Base-by-base conservation (phyloP, 208 protist genomes). In the Endotrypanum monterogeii region DNA sequence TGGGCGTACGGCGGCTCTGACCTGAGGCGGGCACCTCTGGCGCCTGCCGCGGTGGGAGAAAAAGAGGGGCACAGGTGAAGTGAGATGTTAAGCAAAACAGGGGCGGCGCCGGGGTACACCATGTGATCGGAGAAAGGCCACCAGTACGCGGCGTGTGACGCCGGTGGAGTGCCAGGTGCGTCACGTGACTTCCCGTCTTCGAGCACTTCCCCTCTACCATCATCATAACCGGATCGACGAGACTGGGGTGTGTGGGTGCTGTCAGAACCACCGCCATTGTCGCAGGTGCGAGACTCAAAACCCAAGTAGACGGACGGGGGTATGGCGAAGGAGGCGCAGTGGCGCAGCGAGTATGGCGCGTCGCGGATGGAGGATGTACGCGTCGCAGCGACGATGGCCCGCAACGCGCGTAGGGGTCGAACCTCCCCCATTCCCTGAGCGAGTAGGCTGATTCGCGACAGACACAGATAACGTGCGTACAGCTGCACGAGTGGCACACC, bases 81-180 rank as follows among this genome's bases (percentile, higher is more conserved):
- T 20, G 97, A 99, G 0, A 99, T 28, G 80, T 99, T 99, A 55
- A 98, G 81, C 9, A 97, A 77, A 0, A 98, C 50, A 20, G 97
- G 92, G 39, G 85, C 50, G 58, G 73, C 79, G 5, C 83, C 84
- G 54, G 91, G 78, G 79, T 97, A 98, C 56, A 97, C 58, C 37
- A 89, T 84, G 81, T 98, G 94, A 39, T 91, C 78, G 73, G 98
- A 98, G 73, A 94, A 98, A n/a, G 98, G 98, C 97, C 97, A 99
- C 66, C 93, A 86, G 73, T 96, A 98, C 35, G 69, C n/a, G n/a
- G 23, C 44, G 16, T 56, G 66, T 12, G 0, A 18, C 9, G 52
- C 39, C 9, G 5, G 57, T 14, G 58, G n/a, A n/a, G 16, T 30
- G n/a, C 62, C 62, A 25, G 62, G 25, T 39, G 20, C 63, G 25